Base-by-base conservation (phyloP, 306 rosid species). In the Cicer bijugum region DNA sequence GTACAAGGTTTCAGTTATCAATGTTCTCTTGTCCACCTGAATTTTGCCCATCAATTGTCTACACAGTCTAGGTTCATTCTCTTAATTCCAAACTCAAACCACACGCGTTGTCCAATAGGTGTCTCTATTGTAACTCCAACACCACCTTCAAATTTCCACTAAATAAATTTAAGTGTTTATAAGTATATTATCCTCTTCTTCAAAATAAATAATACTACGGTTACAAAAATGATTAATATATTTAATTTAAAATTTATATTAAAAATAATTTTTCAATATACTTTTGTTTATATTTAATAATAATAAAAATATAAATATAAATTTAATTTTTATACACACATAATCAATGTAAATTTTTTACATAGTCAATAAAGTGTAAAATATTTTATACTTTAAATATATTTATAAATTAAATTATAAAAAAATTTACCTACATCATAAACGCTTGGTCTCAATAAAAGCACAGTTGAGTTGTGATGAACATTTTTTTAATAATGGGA, bases 21-120 rank as follows among this genome's bases (percentile, higher is more conserved):
- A 82, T 82, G 77, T 85, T 71, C 82, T 64, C 80, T 75, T 80
- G 79, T 77, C 86, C 76, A 70, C 63, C 39, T 14, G 67, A 61
- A 64, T 64, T 42, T 55, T 45, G 1, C 73, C 57, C 39, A 50
- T 75, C 23, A 46, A n/a, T 50, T 52, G 76, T 68, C 73, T 45
- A 23, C 8, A 45, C 11, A 62, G 79, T 83, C 84, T 74, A 79
- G 76, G 50, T 85, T 45, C 81, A 80, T 71, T 79, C 80, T 77
- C 74, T 80, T 71, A 0, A 66, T 20, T 61, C 0, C 35, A 17
- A 19, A 28, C 23, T 56, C 39, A 66, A 20, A 11, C 14, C 70
- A 17, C 83, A 82, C 82, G 77, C 69, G 1, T 79, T 85, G 84
- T 85, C 84, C 75, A 66, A 53, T 71, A 7, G 5, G 3, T 83